phyloP scores from a whole-genome alignment of 495 filamentous ascomycete species.

The Penicillium riverlandense region DNA sequence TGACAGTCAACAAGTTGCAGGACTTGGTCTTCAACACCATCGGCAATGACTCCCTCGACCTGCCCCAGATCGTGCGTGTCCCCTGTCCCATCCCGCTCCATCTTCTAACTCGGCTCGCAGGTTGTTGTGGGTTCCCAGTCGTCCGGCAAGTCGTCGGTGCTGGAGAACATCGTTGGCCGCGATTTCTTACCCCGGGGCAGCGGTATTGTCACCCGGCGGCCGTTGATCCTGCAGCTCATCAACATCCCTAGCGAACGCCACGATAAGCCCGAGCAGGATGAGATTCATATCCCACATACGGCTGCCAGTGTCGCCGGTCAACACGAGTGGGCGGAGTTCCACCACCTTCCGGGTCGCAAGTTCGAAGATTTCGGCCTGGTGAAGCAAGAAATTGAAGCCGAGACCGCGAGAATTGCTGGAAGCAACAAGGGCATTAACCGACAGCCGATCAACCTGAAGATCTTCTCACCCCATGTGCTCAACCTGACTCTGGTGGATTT shows the following conservation, averaged over 20 bases:
- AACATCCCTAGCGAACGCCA: conserved; percentile 81
- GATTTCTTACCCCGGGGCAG: conserved; percentile 96
- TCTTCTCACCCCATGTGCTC: conserved; percentile 95
- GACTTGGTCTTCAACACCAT: conserved; percentile 99
- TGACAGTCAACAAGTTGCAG: conserved; percentile 92
- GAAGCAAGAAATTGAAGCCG: conserved; percentile 94
- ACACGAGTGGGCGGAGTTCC: conserved; percentile 94
- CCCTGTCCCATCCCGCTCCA: neutral
- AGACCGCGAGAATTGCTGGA: conserved; percentile 90
- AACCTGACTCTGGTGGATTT: conserved; percentile 95
- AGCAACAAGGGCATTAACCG: conserved; percentile 98
- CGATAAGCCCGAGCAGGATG: conserved; percentile 57
- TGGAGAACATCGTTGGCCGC: conserved; percentile 97
- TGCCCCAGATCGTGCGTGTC: conserved; percentile 88
- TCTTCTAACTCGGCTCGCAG: conserved; percentile 33
- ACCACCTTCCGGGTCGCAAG: conserved; percentile 81
- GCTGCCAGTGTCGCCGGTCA: conserved; percentile 61
- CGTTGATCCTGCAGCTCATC: conserved; percentile 95
- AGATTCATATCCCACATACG: conserved; percentile 61
- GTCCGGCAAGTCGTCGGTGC: conserved; percentile 96
- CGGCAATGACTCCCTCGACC: conserved; percentile 93
- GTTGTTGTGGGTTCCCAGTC: conserved; percentile 98
- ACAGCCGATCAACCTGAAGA: conserved; percentile 96
- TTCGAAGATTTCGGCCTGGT: conserved; percentile 91
- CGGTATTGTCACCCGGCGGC: conserved; percentile 91